Conservation (phyloP, 306 rosid genomes). For the Coriaria nepalensis region DNA sequence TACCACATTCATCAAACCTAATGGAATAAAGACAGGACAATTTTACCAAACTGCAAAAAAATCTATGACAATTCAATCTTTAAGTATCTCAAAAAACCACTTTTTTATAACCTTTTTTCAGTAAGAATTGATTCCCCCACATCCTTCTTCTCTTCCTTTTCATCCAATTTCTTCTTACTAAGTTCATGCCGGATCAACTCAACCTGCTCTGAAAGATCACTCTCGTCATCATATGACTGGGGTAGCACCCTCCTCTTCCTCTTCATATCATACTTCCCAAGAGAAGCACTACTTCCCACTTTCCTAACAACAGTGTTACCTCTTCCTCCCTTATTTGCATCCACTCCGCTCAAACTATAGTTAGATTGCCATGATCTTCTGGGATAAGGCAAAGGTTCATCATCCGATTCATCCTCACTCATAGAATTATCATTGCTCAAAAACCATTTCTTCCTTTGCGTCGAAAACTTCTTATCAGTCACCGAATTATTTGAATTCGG, state of each 20-base stretch:
- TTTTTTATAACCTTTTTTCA: constrained; percentile 39
- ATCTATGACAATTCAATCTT: background rate
- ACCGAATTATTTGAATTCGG: constrained; percentile 1
- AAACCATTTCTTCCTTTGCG: constrained; percentile 14
- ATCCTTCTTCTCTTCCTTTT: constrained; percentile 15
- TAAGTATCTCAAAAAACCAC: background rate
- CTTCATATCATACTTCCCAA: constrained; percentile 70
- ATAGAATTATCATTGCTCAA: constrained; percentile 35
- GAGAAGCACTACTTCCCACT: constrained; percentile 60
- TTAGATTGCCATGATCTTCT: constrained; percentile 1
- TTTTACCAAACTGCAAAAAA: constrained; percentile 6
- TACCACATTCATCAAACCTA: constrained; percentile 75
- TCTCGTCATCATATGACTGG: constrained; percentile 24
- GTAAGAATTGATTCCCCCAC: constrained; percentile 34
- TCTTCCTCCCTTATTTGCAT: constrained; percentile 2
- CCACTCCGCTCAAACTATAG: constrained; percentile 1
- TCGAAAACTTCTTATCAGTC: constrained; percentile 7
- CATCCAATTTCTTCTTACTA: constrained; percentile 33
- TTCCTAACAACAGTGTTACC: constrained; percentile 18
- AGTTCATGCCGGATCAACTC: constrained; percentile 51
- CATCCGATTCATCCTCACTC: constrained; percentile 26
- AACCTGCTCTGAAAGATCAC: constrained; percentile 40
- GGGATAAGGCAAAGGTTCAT: constrained; percentile 2
- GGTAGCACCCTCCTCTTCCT: constrained; percentile 42
- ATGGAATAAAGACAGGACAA: constrained; percentile 8